Percentiles rank a stretch among this genome's conserved stretches.
phyloP scores from a whole-genome alignment of 495 filamentous ascomycete species.

The Penicillium soppii region DNA sequence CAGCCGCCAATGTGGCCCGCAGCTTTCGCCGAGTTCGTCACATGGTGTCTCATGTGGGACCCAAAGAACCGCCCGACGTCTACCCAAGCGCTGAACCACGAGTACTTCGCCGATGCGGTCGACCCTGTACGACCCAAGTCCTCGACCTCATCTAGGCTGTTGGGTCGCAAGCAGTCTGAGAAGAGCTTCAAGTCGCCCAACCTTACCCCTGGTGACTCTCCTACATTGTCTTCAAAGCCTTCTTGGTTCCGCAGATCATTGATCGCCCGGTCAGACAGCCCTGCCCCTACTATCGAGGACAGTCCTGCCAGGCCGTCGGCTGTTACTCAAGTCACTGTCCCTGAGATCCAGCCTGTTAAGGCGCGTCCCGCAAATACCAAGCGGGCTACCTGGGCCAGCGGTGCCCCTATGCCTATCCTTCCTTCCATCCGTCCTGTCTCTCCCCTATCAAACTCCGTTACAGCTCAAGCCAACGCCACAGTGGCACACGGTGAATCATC shows the following conservation, averaged over 20 bases:
- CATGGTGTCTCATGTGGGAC: constrained; percentile 99
- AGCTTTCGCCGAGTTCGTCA: constrained; percentile 87
- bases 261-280: constrained; percentile 65
- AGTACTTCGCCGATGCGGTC: constrained; percentile 94
- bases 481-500: constrained; percentile 26
- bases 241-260: constrained; percentile 97
- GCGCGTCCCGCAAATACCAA: constrained; percentile 63
- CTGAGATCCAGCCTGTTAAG: constrained; percentile 54
- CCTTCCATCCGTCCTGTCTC: constrained; percentile 95
- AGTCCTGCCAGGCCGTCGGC: constrained; percentile 37
- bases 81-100: constrained; percentile 85
- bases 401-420: constrained; percentile 94
- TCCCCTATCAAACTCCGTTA: constrained; percentile 86
- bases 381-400: constrained; percentile 85
- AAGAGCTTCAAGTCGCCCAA: constrained; percentile 57
- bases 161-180: constrained; percentile 86
- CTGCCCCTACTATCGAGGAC: constrained; percentile 46
- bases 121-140: constrained; percentile 93
- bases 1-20: constrained; percentile 88
- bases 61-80: constrained; percentile 93
- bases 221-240: constrained; percentile 72
- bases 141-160: constrained; percentile 69
- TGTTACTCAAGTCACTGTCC: constrained; percentile 53
- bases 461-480: constrained; percentile 71
- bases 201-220: constrained; percentile 66